phyloP scores from a whole-genome alignment of 2,329 filamentous ascomycete species.

The Thielaviopsis populi region DNA sequence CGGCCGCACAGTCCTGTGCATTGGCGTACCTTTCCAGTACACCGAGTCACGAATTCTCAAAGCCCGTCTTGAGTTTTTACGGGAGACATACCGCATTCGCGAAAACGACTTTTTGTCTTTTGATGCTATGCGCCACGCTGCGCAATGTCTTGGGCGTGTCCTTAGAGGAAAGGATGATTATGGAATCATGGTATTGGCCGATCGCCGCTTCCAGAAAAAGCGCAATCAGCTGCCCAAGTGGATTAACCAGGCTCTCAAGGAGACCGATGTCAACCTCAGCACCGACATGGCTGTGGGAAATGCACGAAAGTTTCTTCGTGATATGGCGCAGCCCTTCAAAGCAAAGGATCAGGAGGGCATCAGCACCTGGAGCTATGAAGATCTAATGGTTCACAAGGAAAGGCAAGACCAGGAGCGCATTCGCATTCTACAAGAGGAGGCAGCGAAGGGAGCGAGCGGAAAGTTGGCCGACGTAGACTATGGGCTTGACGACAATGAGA shows the following conservation, averaged over 20 bases:
- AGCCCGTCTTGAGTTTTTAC: slow-evolving; percentile 85
- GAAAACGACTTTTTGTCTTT: slow-evolving; percentile 98
- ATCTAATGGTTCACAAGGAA: slow-evolving; percentile 63
- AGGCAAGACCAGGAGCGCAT: slow-evolving; percentile 57
- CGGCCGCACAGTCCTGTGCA: slow-evolving; percentile 85
- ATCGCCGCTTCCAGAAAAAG: slow-evolving; percentile 87
- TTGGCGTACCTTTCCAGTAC: slow-evolving; percentile 96
- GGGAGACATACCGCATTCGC: slow-evolving; percentile 90
- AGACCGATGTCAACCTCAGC: slow-evolving; percentile 76
- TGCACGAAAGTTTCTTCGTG: slow-evolving; percentile 75
- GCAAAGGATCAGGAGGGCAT: slow-evolving; percentile 77
- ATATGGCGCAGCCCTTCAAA: slow-evolving; percentile 84
- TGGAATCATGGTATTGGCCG: slow-evolving; percentile 97
- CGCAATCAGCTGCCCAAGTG: slow-evolving; percentile 82
- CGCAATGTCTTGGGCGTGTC: slow-evolving; percentile 89
- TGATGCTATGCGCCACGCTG: slow-evolving; percentile 97
- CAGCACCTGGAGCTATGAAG: slow-evolving; percentile 74
- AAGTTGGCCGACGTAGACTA: slow-evolving; percentile 29
- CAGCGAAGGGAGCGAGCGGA: slow-evolving; percentile 20
- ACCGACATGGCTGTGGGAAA: slow-evolving; percentile 88
- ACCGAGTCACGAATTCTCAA: slow-evolving; percentile 96
- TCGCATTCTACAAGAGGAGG: slow-evolving; percentile 40
- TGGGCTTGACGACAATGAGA: slow-evolving; percentile 37
- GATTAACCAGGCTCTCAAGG: slow-evolving; percentile 79
- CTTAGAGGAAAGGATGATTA: slow-evolving; percentile 96